These are phyloP conservation scores for Hemisphaericaspora xylanilytica DNA, from an alignment of 1,139 yeast species.

Conservation along the genomic window DNA sequence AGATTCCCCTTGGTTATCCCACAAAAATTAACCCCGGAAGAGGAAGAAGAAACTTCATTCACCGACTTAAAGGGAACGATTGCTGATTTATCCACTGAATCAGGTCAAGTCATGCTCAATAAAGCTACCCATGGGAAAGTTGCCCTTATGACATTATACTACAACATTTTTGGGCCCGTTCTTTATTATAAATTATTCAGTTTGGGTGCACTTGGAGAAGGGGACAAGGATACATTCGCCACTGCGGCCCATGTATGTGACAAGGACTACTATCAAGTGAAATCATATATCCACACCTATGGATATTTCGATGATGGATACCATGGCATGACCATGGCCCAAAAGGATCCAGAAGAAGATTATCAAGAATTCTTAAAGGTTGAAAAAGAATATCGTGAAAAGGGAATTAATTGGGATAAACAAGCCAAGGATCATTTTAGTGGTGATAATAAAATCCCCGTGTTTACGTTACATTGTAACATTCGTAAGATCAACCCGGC, in stretches of 20 bases:
- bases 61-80: constrained; percentile 57
- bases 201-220: constrained; percentile 62
- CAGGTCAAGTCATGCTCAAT: constrained; percentile 57
- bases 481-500: constrained; percentile 11
- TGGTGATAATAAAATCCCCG: constrained; percentile 14
- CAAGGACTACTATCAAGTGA: constrained; percentile 49
- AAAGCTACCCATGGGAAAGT: constrained; percentile 54
- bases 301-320: constrained; percentile 24
- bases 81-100: constrained; percentile 59
- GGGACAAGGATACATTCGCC: constrained; percentile 63
- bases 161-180: constrained; percentile 57
- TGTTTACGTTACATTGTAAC: constrained; percentile 15
- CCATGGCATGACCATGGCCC: constrained; percentile 34
- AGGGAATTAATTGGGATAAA: constrained; percentile 8
- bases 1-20: constrained; percentile 18
- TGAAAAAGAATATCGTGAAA: constrained; percentile 5
- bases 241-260: constrained; percentile 48
- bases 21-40: constrained; percentile 9
- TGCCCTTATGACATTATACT: constrained; percentile 49
- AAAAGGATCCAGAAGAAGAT: constrained; percentile 26
- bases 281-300: constrained; percentile 22
- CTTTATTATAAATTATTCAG: constrained; percentile 54
- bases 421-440: constrained; percentile 16
- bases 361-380: constrained; percentile 14
- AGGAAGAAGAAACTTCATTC: constrained; percentile 21